Evolutionary conservation across 352 stramenopile genomes (phyloP).

Genomic region (Thraustotheca clavata): DNA sequence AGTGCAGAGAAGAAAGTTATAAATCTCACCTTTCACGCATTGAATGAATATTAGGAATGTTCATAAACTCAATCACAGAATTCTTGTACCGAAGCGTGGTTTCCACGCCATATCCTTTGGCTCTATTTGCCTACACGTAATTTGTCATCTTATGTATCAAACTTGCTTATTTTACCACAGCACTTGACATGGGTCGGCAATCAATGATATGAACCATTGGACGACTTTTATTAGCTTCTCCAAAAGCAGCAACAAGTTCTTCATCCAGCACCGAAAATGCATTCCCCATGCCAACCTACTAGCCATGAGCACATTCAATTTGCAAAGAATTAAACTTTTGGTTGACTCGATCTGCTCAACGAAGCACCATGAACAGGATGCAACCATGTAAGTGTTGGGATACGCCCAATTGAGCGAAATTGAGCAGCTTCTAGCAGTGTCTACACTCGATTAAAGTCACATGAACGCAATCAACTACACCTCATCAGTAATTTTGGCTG

Average conservation of each 20-base stretch:
- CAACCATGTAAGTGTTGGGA: conserved; percentile 65
- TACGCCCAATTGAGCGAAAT: conserved; percentile 64
- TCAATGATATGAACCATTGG: conserved; percentile 75
- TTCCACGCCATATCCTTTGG: conserved; percentile 93
- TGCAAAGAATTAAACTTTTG: conserved; percentile 42
- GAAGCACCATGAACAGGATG: conserved; percentile 58
- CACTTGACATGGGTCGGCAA: conserved; percentile 72
- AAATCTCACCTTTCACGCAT: conserved; percentile 87
- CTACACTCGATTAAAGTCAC: conserved; percentile 25
- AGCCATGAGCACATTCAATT: neutral
- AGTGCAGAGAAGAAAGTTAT: neutral
- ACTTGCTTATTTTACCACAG: conserved; percentile 37
- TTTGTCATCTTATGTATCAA: conserved; percentile 30
- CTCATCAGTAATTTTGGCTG: conserved; percentile 79
- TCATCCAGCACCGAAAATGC: conserved; percentile 63
- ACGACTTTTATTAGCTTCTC: conserved; percentile 49
- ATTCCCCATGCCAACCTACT: conserved; percentile 62
- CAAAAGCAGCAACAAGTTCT: conserved; percentile 54
- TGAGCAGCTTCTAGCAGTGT: conserved; percentile 63
- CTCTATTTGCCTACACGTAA: conserved; percentile 44
- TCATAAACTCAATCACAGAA: conserved; percentile 94
- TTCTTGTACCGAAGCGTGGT: conserved; percentile 95
- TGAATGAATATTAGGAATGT: conserved; percentile 98
- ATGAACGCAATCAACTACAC: conserved; percentile 23
- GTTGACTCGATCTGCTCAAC: conserved; percentile 69